A percentile compares a stretch with the other conserved stretches of the same genome.
phyloP scores from a whole-genome alignment of 2,329 filamentous ascomycete genomes.

The Sclerotinia nivalis region DNA sequence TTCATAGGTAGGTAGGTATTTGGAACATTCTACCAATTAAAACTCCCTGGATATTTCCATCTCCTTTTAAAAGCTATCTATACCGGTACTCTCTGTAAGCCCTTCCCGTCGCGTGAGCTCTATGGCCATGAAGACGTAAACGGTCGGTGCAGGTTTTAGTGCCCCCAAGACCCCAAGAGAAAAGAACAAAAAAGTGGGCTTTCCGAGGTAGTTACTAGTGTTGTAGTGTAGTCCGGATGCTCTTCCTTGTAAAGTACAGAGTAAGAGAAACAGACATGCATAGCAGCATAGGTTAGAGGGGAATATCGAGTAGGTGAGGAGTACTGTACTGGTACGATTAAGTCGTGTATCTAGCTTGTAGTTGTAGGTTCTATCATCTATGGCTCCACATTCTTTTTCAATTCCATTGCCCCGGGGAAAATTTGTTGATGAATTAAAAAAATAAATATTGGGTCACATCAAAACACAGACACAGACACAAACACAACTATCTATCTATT shows the following conservation, averaged over 20 bases:
- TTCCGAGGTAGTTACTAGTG: background rate
- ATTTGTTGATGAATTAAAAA: background rate
- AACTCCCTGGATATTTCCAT: background rate
- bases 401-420: background rate
- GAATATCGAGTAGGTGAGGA: too few species aligned
- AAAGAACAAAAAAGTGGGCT: constrained; percentile 1
- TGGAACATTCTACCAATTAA: background rate
- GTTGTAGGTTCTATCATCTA: background rate
- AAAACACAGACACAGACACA: constrained; percentile 10
- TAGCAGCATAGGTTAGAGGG: too few species aligned
- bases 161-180: background rate
- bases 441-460: constrained; percentile 4
- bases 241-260: background rate
- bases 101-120: constrained; percentile 12
- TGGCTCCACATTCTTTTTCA: background rate
- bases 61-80: background rate
- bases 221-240: background rate
- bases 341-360: background rate
- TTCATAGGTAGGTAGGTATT: background rate
- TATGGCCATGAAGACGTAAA: background rate
- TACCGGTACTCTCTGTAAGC: background rate
- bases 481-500: background rate
- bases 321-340: background rate
- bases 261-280: background rate
- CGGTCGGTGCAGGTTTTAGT: constrained; percentile 3